phyloP scores from a whole-genome alignment of 2,329 filamentous ascomycete species.

The Sordariomycetes sp. region DNA sequence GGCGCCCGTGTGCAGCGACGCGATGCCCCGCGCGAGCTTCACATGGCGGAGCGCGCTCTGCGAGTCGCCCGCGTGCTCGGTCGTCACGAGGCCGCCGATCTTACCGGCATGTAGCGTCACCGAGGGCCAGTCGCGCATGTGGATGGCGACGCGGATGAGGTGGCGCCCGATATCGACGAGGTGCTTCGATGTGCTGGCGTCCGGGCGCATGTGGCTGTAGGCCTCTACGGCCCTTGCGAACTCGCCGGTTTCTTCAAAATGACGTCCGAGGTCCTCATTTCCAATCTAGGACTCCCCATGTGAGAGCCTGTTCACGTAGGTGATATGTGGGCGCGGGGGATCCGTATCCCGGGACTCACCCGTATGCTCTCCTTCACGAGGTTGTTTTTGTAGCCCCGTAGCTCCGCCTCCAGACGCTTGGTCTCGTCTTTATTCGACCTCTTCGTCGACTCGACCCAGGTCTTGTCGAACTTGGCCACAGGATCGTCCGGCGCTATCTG shows the following conservation, averaged over 20 bases:
- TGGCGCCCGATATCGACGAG: constrained; percentile 72
- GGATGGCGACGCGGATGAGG: constrained; percentile 60
- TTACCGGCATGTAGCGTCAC: constrained; percentile 51
- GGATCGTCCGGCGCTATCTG: constrained; percentile 51
- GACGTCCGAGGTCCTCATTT: constrained; percentile 79
- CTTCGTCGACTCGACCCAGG: constrained; percentile 62
- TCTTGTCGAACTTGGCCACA: constrained; percentile 51
- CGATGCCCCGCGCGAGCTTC: constrained; percentile 29
- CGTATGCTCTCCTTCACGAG: constrained; percentile 93
- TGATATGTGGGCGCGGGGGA: too few species aligned
- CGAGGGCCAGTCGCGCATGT: constrained; percentile 64
- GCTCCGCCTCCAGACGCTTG: constrained; percentile 64
- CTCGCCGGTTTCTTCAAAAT: constrained; percentile 69
- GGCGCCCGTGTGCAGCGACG: constrained; percentile 38
- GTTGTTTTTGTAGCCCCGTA: constrained; percentile 93
- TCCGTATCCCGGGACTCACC: constrained; percentile 27
- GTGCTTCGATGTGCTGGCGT: constrained; percentile 72
- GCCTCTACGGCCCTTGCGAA: constrained; percentile 60
- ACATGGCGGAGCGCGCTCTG: constrained; percentile 10
- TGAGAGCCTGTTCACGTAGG: not conserved
- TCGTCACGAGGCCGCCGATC: constrained; percentile 35
- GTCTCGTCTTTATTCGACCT: constrained; percentile 57
- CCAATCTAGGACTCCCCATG: constrained; percentile 57
- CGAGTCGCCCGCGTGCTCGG: constrained; percentile 29
- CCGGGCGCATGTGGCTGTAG: constrained; percentile 79